phyloP scores from a whole-genome alignment of 257 asterid genomes.

The Echium plantagineum region DNA sequence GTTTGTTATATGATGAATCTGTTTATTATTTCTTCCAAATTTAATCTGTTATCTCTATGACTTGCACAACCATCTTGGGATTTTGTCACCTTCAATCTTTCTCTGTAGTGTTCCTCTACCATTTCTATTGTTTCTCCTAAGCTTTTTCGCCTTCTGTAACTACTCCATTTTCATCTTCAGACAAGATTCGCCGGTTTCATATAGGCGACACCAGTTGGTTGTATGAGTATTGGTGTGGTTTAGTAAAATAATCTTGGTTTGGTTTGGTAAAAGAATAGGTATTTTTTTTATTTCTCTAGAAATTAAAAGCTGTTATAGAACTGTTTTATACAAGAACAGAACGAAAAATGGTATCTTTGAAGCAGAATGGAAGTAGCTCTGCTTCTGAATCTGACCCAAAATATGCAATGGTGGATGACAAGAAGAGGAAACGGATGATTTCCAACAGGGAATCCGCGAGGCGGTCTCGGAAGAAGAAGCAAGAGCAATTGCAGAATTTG shows the following conservation, averaged over 20 bases:
- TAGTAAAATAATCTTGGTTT: too few relatives aligned
- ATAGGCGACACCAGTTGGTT: too few relatives aligned
- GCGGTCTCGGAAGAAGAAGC: slow-evolving; percentile 35
- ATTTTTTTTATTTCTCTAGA: not conserved
- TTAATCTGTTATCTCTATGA: not conserved
- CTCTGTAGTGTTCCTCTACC: slow-evolving; percentile 63
- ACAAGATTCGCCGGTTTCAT: too few relatives aligned
- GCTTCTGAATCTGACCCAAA: slow-evolving; percentile 26
- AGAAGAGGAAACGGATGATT: slow-evolving; percentile 42
- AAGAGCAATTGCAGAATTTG: slow-evolving; percentile 42
- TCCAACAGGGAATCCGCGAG: slow-evolving; percentile 41
- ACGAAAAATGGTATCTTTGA: slow-evolving; percentile 19
- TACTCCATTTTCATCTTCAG: not conserved
- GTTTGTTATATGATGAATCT: too few relatives aligned
- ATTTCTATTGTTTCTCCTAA: slow-evolving; percentile 54
- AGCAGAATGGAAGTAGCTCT: slow-evolving; percentile 16
- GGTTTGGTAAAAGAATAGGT: too few relatives aligned
- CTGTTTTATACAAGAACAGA: not conserved
- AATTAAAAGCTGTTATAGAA: not conserved
- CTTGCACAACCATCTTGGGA: slow-evolving; percentile 15
- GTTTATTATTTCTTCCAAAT: too few relatives aligned
- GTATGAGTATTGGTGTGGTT: too few relatives aligned
- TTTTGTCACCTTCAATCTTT: slow-evolving; percentile 45
- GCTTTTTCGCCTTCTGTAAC: not conserved
- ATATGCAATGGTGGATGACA: slow-evolving; percentile 30